Conservation (phyloP, 2,329 filamentous ascomycete genomes). For the Clarireedia sp. region DNA sequence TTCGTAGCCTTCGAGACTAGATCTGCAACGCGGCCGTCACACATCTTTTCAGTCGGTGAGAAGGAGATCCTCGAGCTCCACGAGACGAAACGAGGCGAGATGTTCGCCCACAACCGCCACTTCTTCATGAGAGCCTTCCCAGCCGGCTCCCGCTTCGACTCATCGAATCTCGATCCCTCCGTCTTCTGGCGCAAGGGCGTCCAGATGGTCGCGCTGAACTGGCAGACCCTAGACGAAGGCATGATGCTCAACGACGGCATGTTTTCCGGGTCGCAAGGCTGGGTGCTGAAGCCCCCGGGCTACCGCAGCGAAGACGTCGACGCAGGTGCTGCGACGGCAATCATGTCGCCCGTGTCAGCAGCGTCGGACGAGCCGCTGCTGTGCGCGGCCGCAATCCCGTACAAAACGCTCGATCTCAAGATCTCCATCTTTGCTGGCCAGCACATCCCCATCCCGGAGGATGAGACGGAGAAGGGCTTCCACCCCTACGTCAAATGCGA, state of each 20-base stretch:
- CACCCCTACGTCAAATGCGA: slow-evolving; percentile 72
- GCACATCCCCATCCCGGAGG: slow-evolving; percentile 58
- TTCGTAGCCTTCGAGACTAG: slow-evolving; percentile 66
- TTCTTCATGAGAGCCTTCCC: slow-evolving; percentile 87
- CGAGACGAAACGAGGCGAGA: slow-evolving; percentile 41
- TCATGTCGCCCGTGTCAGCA: too few relatives aligned
- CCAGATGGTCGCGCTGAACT: slow-evolving; percentile 88
- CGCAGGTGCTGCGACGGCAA: too few relatives aligned
- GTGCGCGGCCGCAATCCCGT: slow-evolving; percentile 29
- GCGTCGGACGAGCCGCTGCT: background rate
- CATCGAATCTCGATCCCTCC: slow-evolving; percentile 78
- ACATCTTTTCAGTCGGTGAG: slow-evolving; percentile 63
- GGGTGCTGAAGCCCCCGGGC: slow-evolving; percentile 74
- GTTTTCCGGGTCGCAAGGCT: slow-evolving; percentile 75
- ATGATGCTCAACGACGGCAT: slow-evolving; percentile 96
- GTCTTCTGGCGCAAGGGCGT: slow-evolving; percentile 83
- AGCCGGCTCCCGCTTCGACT: slow-evolving; percentile 70
- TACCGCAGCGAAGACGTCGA: slow-evolving; percentile 44
- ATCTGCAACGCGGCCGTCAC: slow-evolving; percentile 48
- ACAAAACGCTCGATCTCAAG: slow-evolving; percentile 52
- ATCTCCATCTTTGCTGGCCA: slow-evolving; percentile 73
- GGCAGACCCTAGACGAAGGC: slow-evolving; percentile 83
- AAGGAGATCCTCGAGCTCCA: slow-evolving; percentile 56
- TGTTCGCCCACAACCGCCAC: slow-evolving; percentile 76
- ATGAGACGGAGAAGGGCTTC: slow-evolving; percentile 44